Evolutionary conservation across 2,329 filamentous ascomycete genomes (phyloP).

Genomic region (Lachnellula suecica): DNA sequence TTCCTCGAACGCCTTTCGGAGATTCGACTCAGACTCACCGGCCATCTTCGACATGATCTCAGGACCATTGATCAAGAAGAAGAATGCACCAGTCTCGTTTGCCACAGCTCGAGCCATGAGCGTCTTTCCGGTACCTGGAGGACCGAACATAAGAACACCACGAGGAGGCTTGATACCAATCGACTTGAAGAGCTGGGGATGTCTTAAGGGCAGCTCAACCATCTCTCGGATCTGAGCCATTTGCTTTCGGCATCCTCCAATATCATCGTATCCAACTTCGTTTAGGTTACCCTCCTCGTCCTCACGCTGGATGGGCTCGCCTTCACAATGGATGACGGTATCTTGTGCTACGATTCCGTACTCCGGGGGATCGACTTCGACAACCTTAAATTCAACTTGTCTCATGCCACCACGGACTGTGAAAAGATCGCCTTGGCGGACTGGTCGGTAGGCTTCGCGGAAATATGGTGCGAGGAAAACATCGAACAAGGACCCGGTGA

Average conservation of each 20-base stretch:
- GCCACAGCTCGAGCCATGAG: constrained; percentile 98
- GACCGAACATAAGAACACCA: constrained; percentile 94
- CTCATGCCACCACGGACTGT: constrained; percentile 97
- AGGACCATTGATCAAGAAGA: constrained; percentile 98
- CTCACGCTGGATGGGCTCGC: constrained; percentile 93
- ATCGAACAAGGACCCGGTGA: constrained; percentile 97
- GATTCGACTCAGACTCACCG: constrained; percentile 96
- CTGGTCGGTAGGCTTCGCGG: constrained; percentile 96
- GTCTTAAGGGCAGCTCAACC: constrained; percentile 93
- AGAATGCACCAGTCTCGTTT: constrained; percentile 98
- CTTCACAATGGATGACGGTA: constrained; percentile 98
- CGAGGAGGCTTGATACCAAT: constrained; percentile 99
- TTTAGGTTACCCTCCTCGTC: constrained; percentile 99
- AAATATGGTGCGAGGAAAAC: constrained; percentile 99
- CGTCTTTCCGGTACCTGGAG: constrained; percentile 98
- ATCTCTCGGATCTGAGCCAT: constrained; percentile 99
- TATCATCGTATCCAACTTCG: constrained; percentile 98
- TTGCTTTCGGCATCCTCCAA: constrained; percentile 98
- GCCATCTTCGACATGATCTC: constrained; percentile 99
- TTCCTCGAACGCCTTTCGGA: constrained; percentile 99
- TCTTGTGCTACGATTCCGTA: constrained; percentile 99
- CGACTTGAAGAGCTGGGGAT: constrained; percentile 99
- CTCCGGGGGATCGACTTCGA: constrained; percentile 97
- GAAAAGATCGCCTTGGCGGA: constrained; percentile 96
- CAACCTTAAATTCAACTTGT: constrained; percentile 99